Base-by-base conservation (phyloP, 192 early-diverging fungal species). In the Gorgonomyces haynaldii region DNA sequence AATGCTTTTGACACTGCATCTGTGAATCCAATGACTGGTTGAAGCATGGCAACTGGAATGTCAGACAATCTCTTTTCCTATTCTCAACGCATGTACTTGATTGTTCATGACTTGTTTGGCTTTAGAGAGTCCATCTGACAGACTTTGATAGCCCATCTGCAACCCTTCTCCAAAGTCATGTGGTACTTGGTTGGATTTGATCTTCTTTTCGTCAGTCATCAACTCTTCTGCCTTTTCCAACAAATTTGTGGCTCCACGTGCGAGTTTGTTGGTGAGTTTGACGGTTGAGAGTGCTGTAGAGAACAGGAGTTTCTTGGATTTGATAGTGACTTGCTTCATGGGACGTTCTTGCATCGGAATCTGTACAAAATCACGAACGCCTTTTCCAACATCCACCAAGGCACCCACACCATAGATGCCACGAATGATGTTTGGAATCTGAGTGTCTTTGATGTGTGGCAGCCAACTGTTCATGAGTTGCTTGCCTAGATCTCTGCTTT, bases 11-110 rank as follows among this genome's bases (percentile, higher is more conserved):
- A 86, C 10, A 93, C 80, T 0, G 91, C 94, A 37, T 93, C 94
- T 0, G 91, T 84, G 0, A 86, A 82, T 0, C 94, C 91, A 62
- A 97, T 95, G 81, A 95, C 88, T 0, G 94, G 94, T 60, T 85
- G 86, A 20, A 97, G 67, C 24, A 93, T 82, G 0, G 94, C 89
- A 13, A 89, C 82, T 0, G 94, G 94, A 21, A 97, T 81, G 1
- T 84, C 86, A 16, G 71, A 59, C 19, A 36, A 27, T 25, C 15
- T 10, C 25, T 25, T 44, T 25, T 31, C 16, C 9, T 13, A 43
- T 28, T 6, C 45, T 12, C n/a, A 2, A 44, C 31, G 7, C 13
- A 20, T 56, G 15, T 42, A 34, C 25, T 43, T 19, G 51, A 38
- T 50, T 38, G 19, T 39, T 27, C 21, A 46, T 20, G 19, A 42